phyloP scores from a whole-genome alignment of 148 eudicot species.

The Chenopodium berlandieri region DNA sequence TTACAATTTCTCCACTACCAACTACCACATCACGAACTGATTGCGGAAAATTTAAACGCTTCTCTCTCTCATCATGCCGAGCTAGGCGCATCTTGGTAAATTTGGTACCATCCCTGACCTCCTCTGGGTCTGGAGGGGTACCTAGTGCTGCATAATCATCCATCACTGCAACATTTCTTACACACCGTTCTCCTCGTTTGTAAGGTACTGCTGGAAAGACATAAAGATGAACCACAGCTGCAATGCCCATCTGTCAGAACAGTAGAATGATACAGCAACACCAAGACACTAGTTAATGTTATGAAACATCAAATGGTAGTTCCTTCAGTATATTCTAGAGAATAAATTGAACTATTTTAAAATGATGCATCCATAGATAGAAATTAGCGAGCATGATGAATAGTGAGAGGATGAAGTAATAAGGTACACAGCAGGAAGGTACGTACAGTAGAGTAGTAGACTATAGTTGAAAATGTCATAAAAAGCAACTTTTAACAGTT shows the following conservation, averaged over 20 bases:
- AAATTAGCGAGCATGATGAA: background rate
- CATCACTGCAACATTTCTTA: constrained; percentile 90
- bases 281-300: background rate
- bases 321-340: background rate
- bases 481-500: background rate
- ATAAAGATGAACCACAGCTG: constrained; percentile 93
- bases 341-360: background rate
- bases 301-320: background rate
- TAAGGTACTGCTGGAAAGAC: constrained; percentile 92
- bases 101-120: constrained; percentile 74
- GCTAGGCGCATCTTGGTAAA: constrained; percentile 46
- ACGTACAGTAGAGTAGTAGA: background rate
- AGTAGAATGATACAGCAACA: constrained; percentile 15
- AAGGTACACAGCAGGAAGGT: background rate
- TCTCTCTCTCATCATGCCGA: constrained; percentile 58
- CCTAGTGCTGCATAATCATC: constrained; percentile 91
- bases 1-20: constrained; percentile 96
- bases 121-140: constrained; percentile 87
- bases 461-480: background rate
- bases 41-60: constrained; percentile 75
- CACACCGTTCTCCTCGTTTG: constrained; percentile 94
- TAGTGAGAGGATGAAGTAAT: background rate
- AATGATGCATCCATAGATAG: background rate
- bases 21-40: constrained; percentile 94
- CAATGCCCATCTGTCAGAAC: constrained; percentile 81